Evolutionary conservation across 176 grass and related monocot genomes (phyloP), one percentile per base, ranked within the genome.

Genomic region (Calamus simplicifolius): DNA sequence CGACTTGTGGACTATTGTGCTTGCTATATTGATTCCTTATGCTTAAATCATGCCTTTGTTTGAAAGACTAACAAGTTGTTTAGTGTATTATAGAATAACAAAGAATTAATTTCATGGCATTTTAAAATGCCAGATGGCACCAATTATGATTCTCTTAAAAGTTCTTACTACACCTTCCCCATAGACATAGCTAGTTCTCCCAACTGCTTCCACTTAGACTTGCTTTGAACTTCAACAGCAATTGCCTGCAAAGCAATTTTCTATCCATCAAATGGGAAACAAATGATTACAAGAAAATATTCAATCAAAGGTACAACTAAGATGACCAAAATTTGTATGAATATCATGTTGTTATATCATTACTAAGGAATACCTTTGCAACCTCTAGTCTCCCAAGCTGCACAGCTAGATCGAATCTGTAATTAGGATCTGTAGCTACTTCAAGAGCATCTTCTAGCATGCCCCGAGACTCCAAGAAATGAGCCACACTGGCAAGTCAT

Each of bases 201-300:
- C 68, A 97, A 61, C 78, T 91, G 87, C 69, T 97, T 97, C 92
- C 87, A 97, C 75, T 97, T 97, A 16, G 92, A 97, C 72, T 97
- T 83, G 72, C 87, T 91, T 77, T 91, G 92, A 17, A 82, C 75
- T 77, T 91, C 87, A 72, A 61, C 62, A 3, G 87, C 87, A 27
- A 97, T 91, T 73, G 80, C 78, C 92, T 97, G 71, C 67, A 77
- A 4, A 31, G 19, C 50, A 80, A 69, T 74, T 50, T 50, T 50
- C 6, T 48, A n/a, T 54, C 50, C 6, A 30, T 54, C 7, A 30
- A 30, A 19, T 16, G 5, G 7, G 18, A 52, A 66, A 28, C 6
- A 27, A 16, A 59, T 16, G 16, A 59, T 16, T 18, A 59, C 26
- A 17, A 28, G 14, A 30, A 16, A 16, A 30, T 59, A 26, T 16